Percentiles rank a stretch among this genome's conserved stretches.
phyloP scores from a whole-genome alignment of 2,329 filamentous ascomycete species.

The Pseudogymnoascus sp. region DNA sequence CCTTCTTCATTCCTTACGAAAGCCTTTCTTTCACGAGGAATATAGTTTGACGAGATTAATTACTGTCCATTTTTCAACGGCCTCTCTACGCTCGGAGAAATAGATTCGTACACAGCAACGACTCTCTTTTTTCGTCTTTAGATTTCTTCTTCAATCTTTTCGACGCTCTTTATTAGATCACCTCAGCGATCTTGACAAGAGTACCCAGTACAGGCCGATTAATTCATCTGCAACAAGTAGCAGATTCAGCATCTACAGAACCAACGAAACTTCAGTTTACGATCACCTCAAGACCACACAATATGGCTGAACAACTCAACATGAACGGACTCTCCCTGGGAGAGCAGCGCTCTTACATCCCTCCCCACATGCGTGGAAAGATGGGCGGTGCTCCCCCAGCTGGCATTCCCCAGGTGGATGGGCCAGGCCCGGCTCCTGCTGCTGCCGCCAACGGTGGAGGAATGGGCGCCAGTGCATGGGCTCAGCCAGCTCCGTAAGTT shows the following conservation, averaged over 20 bases:
- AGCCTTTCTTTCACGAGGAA: conserved; percentile 36
- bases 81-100: conserved; percentile 10
- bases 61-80: conserved; percentile 10
- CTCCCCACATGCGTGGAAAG: conserved; percentile 69
- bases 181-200: conserved; percentile 18
- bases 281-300: conserved; percentile 28
- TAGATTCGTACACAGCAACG: conserved; percentile 13
- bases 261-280: conserved; percentile 10
- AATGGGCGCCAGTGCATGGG: conserved; percentile 57
- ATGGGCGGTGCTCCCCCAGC: conserved; percentile 27
- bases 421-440: conserved; percentile 7
- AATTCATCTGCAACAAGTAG: not conserved
- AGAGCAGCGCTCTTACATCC: conserved; percentile 67
- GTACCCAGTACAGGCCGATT: conserved; percentile 2
- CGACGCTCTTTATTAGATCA: conserved; percentile 18
- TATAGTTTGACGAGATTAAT: conserved; percentile 11
- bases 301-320: conserved; percentile 77
- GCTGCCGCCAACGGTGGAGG: conserved; percentile 23
- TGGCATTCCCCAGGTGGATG: conserved; percentile 9
- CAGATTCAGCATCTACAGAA: not conserved
- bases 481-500: conserved; percentile 40
- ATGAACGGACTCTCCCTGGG: conserved; percentile 64
- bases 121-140: conserved; percentile 24
- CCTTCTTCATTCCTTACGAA: conserved; percentile 37
- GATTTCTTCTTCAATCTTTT: conserved; percentile 18